phyloP scores from a whole-genome alignment of 2,329 filamentous ascomycete genomes.

The Cladorrhinum sp. region DNA sequence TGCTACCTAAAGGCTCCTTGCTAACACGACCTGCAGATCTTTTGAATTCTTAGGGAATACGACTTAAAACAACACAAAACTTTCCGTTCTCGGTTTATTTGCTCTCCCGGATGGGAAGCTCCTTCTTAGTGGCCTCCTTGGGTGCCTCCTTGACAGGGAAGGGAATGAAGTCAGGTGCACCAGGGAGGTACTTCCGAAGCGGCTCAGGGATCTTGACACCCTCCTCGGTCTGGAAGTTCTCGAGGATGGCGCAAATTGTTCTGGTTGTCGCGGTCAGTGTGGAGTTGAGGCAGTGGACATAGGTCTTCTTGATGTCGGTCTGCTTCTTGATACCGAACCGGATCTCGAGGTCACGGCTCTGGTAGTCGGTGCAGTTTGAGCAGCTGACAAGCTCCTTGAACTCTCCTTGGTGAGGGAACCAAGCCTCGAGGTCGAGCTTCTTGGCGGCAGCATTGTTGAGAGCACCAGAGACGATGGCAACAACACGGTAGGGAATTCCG shows the following conservation, averaged over 20 bases:
- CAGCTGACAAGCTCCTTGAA: conserved; percentile 98
- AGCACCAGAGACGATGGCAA: conserved; percentile 93
- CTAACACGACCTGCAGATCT: neutral
- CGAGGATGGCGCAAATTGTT: conserved; percentile 88
- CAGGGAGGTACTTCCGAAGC: conserved; percentile 65
- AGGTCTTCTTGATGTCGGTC: conserved; percentile 83
- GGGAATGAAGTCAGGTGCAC: conserved; percentile 82
- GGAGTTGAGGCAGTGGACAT: conserved; percentile 79
- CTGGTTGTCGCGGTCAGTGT: conserved; percentile 88
- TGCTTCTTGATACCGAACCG: conserved; percentile 84
- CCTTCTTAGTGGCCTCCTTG: conserved; percentile 36
- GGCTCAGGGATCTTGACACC: conserved; percentile 78
- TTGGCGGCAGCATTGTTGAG: conserved; percentile 83
- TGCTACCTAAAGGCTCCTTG: neutral
- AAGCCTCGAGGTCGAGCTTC: conserved; percentile 94
- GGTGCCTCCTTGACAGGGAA: conserved; percentile 44
- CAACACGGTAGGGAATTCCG: conserved; percentile 83
- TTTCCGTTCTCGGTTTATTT: neutral
- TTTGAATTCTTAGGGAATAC: neutral
- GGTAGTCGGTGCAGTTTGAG: conserved; percentile 98
- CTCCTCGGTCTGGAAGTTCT: conserved; percentile 94
- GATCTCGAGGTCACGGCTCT: conserved; percentile 90
- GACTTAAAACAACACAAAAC: neutral
- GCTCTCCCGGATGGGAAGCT: conserved; percentile 22
- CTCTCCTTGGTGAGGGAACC: conserved; percentile 91